These are phyloP conservation scores for Quercus glauca DNA, from an alignment of 306 rosid species.

Conservation along the genomic window DNA sequence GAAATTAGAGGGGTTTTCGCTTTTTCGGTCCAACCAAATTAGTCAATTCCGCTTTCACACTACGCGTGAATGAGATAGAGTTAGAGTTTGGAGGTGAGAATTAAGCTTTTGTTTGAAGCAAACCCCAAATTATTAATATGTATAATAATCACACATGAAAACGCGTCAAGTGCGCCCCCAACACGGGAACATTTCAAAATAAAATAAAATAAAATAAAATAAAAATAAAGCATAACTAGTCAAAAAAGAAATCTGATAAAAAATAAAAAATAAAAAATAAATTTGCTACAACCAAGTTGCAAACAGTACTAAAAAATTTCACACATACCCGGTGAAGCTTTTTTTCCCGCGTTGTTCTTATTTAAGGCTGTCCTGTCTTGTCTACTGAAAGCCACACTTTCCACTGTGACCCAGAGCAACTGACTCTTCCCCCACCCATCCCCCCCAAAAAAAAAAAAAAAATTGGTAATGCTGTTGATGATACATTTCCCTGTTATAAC, in stretches of 20 bases:
- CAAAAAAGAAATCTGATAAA: background rate
- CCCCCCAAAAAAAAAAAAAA: no score
- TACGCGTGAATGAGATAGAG: background rate
- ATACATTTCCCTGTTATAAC: background rate
- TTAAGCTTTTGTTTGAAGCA: conserved; percentile 18
- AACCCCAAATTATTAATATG: background rate
- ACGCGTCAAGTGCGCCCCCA: conserved; percentile 35
- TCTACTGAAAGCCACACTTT: background rate
- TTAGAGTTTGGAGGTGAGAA: background rate
- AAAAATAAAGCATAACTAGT: background rate
- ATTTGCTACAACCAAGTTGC: background rate
- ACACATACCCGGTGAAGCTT: background rate
- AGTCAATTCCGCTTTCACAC: no score
- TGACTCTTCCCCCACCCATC: background rate
- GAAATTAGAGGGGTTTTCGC: conserved; percentile 19
- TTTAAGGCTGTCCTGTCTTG: conserved; percentile 21
- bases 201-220: background rate
- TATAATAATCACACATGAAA: conserved; percentile 27
- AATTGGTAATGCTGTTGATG: background rate
- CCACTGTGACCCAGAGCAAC: background rate
- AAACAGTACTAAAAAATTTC: background rate
- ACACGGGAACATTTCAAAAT: background rate
- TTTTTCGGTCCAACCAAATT: no score
- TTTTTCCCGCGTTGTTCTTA: conserved; percentile 40
- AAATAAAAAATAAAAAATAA: no score